Evolutionary conservation across 345 rosid genomes (phyloP), one percentile per base, ranked within the genome.

Genomic region (Linum usitatissimum): DNA sequence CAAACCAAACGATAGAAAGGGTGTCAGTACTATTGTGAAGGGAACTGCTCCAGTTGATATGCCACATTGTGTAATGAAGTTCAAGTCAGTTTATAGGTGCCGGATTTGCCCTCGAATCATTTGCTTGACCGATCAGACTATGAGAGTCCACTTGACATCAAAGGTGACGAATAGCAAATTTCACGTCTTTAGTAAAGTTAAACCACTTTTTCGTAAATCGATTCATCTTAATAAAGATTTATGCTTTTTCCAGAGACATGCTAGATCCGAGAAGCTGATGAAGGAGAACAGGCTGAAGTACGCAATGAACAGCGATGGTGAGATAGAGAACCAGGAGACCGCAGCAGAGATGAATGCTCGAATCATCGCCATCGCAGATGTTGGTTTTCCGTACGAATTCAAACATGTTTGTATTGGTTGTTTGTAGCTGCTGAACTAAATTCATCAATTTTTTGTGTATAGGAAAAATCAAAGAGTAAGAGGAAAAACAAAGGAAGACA

Each of bases 1-100:
- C 66, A 38, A 18, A 36, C 38, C 8, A 7, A 18, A 17, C 17
- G 74, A 66, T 53, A 23, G 28, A 23, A 23, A 23, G 28, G 28
- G 28, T 2, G 28, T 23, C 28, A 23, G 28, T 23, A 23, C 28
- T 23, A 23, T 2, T 23, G 66, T 75, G 17, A 54, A 61, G 64
- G 73, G 73, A 51, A 61, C 75, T 5, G 51, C 75, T 10, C 73
- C 80, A 57, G 68, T 64, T 64, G 84, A 80, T 74, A 68, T 84
- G 64, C 75, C 81, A n/a, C 80, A 76, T 14, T 87, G 83, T 80
- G 66, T 93, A 61, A 54, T 86, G 36, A 75, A 81, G 70, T 70
- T 74, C 77, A 87, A 93, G 69, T 83, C 93, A 0, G 88, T 86
- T 70, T 90, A 75, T 68, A 87, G 75, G 77, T 93, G 99, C 84